Conservation (phyloP, 2,329 filamentous ascomycete genomes). For the Microcyclosporella mali region DNA sequence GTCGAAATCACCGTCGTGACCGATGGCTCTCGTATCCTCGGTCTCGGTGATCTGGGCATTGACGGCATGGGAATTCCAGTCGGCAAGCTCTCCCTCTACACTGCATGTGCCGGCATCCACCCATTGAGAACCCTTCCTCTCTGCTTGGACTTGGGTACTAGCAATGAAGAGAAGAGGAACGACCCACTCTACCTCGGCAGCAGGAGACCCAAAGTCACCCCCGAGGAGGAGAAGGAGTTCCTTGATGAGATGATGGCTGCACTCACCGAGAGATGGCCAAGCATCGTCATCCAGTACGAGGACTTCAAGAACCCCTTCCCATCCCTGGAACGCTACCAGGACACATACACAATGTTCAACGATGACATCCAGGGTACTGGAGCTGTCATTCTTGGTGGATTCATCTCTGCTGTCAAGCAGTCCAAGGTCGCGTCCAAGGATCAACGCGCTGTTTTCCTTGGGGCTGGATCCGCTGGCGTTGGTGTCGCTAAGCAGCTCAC, state of each 20-base stretch:
- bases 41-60: constrained; percentile 89
- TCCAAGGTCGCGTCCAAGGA: constrained; percentile 81
- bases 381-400: constrained; percentile 82
- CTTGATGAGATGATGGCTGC: constrained; percentile 97
- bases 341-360: constrained; percentile 92
- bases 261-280: constrained; percentile 68
- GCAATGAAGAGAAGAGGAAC: constrained; percentile 59
- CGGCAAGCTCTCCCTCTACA: constrained; percentile 93
- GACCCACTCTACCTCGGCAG: constrained; percentile 89
- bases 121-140: constrained; percentile 62
- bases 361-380: constrained; percentile 98
- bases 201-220: constrained; percentile 70
- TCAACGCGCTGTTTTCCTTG: constrained; percentile 92
- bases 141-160: constrained; percentile 58
- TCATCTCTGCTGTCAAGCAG: constrained; percentile 70
- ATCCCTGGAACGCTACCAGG: constrained; percentile 81
- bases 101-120: constrained; percentile 87
- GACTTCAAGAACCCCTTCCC: constrained; percentile 98
- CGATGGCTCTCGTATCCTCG: constrained; percentile 86
- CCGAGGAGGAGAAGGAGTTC: constrained; percentile 78
- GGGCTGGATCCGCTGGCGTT: constrained; percentile 89
- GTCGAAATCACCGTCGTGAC: constrained; percentile 97
- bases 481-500: constrained; percentile 97
- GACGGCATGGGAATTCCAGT: constrained; percentile 98
- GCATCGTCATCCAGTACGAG: constrained; percentile 83